Percentiles rank a stretch among this genome's conserved stretches.
phyloP scores from a whole-genome alignment of 2,329 filamentous ascomycete genomes.

The Orbilia blumenaviensis region DNA sequence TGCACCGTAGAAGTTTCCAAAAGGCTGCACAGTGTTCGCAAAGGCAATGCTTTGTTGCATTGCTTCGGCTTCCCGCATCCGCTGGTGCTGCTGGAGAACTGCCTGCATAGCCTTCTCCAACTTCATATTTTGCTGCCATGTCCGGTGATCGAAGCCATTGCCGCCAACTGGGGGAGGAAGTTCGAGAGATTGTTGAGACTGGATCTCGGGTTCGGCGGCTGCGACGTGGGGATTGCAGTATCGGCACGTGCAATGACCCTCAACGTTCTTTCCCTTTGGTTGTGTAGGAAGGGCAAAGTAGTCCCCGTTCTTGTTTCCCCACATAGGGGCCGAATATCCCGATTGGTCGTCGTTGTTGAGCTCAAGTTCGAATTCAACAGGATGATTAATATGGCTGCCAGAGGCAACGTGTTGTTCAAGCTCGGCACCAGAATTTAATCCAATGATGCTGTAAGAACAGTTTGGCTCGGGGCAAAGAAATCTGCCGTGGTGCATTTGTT shows the following conservation, averaged over 20 bases:
- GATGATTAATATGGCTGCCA: constrained; percentile 39
- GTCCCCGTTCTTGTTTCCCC: constrained; percentile 40
- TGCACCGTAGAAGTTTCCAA: constrained; percentile 44
- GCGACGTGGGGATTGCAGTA: constrained; percentile 43
- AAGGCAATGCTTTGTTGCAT: constrained; percentile 48
- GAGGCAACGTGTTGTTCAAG: constrained; percentile 49
- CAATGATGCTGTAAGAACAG: constrained; percentile 49
- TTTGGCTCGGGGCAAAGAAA: constrained; percentile 47
- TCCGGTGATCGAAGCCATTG: constrained; percentile 46
- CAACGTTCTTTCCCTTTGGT: constrained; percentile 39
- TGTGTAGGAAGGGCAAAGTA: constrained; percentile 48
- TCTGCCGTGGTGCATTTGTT: constrained; percentile 43
- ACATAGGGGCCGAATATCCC: constrained; percentile 38
- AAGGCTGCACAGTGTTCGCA: constrained; percentile 48
- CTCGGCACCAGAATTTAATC: constrained; percentile 37
- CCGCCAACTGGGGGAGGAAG: constrained; percentile 47
- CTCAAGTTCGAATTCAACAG: constrained; percentile 48
- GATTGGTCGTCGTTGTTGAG: constrained; percentile 44
- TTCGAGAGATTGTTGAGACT: constrained; percentile 42
- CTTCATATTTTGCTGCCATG: constrained; percentile 53
- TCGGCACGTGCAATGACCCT: constrained; percentile 41
- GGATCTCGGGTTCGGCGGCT: constrained; percentile 13
- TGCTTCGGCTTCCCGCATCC: constrained; percentile 44
- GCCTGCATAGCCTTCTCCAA: constrained; percentile 48
- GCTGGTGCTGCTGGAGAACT: constrained; percentile 45